Evolutionary conservation across 257 asterid genomes (phyloP).

Genomic region (Penstemon davidsonii): DNA sequence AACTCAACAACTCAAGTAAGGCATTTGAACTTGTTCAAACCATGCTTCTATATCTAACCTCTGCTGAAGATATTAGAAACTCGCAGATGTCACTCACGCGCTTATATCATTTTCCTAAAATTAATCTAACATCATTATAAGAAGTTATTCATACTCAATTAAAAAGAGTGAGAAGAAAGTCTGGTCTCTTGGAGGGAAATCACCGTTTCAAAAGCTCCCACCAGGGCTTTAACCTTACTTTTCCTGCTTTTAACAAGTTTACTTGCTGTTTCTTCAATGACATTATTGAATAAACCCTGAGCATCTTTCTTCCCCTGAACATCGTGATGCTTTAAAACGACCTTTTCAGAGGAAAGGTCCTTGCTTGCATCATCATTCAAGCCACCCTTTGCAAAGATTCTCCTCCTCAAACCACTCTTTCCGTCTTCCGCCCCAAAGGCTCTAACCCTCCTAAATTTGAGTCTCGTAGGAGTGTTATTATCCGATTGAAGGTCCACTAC

Average conservation of each 20-base stretch:
- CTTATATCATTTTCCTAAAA: slow-evolving; percentile 27
- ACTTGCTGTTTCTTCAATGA: slow-evolving; percentile 84
- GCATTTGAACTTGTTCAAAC: slow-evolving; percentile 21
- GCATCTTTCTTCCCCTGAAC: slow-evolving; percentile 67
- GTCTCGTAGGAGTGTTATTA: slow-evolving; percentile 52
- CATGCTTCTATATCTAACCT: slow-evolving; percentile 27
- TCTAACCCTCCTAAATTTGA: slow-evolving; percentile 59
- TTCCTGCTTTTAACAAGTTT: slow-evolving; percentile 79
- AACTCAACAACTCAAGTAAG: slow-evolving; percentile 20
- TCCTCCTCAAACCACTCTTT: slow-evolving; percentile 43
- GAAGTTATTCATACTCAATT: slow-evolving; percentile 29
- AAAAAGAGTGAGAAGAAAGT: slow-evolving; percentile 43
- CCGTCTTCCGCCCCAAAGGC: slow-evolving; percentile 37
- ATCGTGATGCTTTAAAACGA: slow-evolving; percentile 69
- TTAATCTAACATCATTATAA: slow-evolving; percentile 7
- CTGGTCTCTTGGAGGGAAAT: slow-evolving; percentile 75
- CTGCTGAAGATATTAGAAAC: slow-evolving; percentile 10
- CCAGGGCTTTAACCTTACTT: slow-evolving; percentile 89
- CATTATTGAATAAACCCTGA: slow-evolving; percentile 69
- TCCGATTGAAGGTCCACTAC: slow-evolving; percentile 61
- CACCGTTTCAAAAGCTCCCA: slow-evolving; percentile 90
- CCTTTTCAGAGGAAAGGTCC: slow-evolving; percentile 36
- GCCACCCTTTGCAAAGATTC: slow-evolving; percentile 41
- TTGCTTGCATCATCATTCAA: slow-evolving; percentile 29
- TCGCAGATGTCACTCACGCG: slow-evolving; percentile 30